phyloP scores from a whole-genome alignment of 23 red algal genomes.

The Porphyridium purpureum region DNA sequence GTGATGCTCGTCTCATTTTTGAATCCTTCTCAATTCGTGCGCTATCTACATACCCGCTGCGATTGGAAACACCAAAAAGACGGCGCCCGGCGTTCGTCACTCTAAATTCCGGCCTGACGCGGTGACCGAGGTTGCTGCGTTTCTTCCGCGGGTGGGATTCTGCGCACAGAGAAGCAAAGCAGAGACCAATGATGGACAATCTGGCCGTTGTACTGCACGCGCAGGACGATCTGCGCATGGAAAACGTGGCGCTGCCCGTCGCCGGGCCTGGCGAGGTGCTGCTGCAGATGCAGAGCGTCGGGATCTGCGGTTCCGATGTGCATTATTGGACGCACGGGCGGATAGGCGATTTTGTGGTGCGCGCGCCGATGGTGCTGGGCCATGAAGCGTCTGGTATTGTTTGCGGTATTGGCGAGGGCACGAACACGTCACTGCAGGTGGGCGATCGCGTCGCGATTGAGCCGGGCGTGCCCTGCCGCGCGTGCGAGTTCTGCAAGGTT shows the following conservation, averaged over 20 bases:
- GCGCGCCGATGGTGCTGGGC: constrained; percentile 64
- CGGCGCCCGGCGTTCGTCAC: background rate
- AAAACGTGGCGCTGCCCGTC: constrained; percentile 14
- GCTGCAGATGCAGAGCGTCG: constrained; percentile 35
- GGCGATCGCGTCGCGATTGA: constrained; percentile 80
- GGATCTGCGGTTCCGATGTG: constrained; percentile 77
- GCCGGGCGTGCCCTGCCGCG: constrained; percentile 45
- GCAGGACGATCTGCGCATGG: constrained; percentile 43
- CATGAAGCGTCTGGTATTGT: constrained; percentile 68
- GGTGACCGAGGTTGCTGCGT: background rate
- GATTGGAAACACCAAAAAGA: background rate
- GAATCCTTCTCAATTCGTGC: constrained; percentile 2
- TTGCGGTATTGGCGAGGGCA: constrained; percentile 21
- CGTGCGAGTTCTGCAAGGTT: constrained; percentile 17
- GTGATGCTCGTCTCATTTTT: too few relatives aligned
- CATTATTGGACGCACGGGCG: constrained; percentile 64
- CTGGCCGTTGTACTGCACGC: constrained; percentile 43
- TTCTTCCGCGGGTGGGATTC: background rate
- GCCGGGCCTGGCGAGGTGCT: constrained; percentile 39
- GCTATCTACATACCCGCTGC: background rate
- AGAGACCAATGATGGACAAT: constrained; percentile 7
- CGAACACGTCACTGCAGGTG: constrained; percentile 6
- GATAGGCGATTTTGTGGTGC: constrained; percentile 42
- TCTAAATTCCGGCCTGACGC: background rate
- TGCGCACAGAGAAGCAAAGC: background rate